Conservation (phyloP, 768 basidiomycete genomes). For the Russula ochroleuca region DNA sequence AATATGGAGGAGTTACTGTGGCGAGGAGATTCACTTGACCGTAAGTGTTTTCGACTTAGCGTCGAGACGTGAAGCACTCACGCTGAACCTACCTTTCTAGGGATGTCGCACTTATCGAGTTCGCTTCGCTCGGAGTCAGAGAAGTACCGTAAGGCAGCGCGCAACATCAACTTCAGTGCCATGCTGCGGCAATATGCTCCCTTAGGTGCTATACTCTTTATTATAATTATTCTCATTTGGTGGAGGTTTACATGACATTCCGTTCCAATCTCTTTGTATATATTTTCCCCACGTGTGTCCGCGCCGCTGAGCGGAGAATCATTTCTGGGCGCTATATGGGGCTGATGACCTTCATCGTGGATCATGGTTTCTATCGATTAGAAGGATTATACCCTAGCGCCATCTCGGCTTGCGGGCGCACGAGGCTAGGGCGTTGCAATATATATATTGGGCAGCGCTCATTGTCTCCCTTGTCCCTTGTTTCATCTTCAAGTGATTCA, state of each 20-base stretch:
- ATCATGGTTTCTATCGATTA: constrained; percentile 8
- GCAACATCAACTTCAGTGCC: constrained; percentile 90
- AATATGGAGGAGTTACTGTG: constrained; percentile 99
- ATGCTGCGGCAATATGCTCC: constrained; percentile 97
- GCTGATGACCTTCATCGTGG: constrained; percentile 9
- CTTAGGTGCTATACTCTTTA: constrained; percentile 71
- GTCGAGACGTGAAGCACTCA: background rate
- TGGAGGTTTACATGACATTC: constrained; percentile 63
- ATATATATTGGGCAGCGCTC: constrained; percentile 14
- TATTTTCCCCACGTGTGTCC: constrained; percentile 14
- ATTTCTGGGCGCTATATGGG: constrained; percentile 11
- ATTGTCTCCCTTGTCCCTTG: constrained; percentile 2
- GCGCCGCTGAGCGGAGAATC: constrained; percentile 4
- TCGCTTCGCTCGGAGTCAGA: constrained; percentile 94
- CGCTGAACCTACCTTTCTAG: constrained; percentile 38
- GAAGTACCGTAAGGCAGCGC: constrained; percentile 93
- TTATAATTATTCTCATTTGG: constrained; percentile 72
- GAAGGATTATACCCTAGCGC: constrained; percentile 16
- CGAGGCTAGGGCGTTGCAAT: constrained; percentile 13
- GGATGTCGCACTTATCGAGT: constrained; percentile 95
- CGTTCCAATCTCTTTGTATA: constrained; percentile 8
- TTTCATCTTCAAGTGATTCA: constrained; percentile 14
- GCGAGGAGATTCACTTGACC: constrained; percentile 95
- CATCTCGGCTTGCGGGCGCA: constrained; percentile 4
- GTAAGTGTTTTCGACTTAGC: constrained; percentile 45